Evolutionary conservation across 345 rosid genomes (phyloP), one percentile per base, ranked within the genome.

Genomic region (Ailanthus altissimus): DNA sequence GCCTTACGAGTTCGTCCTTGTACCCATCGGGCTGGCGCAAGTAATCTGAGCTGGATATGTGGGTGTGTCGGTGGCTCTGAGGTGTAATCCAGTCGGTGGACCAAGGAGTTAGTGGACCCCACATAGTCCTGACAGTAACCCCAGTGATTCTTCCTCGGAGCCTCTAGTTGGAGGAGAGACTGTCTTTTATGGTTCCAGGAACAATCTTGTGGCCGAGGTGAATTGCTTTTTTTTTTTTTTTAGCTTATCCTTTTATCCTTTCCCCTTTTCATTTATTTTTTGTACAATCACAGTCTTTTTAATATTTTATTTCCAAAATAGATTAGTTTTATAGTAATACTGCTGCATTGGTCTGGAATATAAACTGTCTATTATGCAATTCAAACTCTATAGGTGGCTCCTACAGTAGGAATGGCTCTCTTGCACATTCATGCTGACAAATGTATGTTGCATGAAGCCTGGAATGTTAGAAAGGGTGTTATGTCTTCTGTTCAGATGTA

Each of bases 381-480:
- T 70, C 25, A 46, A 77, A 47, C 67, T 57, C 54, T 62, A 67
- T 67, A 93, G 97, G 97, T 96, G 67, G 95, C 92, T 83, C 99
- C 98, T 62, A 12, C 71, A 2, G 97, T 92, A 89, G 98, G 98
- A 67, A 92, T 85, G 97, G 98, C 98, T 78, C 97, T 96, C 32
- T 78, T 94, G 59, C 98, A 96, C 79, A 85, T 94, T 73, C 99
- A 94, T 73, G 99, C 98, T 38, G 91, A 89, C 80, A 91, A 90
- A 80, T 92, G 99, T 68, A 81, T 94, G 98, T 79, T 96, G 88
- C 99, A 92, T 72, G 98, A 94, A 90, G 97, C 93, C 21, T 85
- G 84, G 50, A 92, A 88, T 61, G 95, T 94, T 46, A 72, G 88
- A 4, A 90, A 88, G 74, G 98, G 99, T 1, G 84, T 88, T 77